phyloP scores from a whole-genome alignment of 352 stramenopile genomes.

The Elongisporangium prolatum region DNA sequence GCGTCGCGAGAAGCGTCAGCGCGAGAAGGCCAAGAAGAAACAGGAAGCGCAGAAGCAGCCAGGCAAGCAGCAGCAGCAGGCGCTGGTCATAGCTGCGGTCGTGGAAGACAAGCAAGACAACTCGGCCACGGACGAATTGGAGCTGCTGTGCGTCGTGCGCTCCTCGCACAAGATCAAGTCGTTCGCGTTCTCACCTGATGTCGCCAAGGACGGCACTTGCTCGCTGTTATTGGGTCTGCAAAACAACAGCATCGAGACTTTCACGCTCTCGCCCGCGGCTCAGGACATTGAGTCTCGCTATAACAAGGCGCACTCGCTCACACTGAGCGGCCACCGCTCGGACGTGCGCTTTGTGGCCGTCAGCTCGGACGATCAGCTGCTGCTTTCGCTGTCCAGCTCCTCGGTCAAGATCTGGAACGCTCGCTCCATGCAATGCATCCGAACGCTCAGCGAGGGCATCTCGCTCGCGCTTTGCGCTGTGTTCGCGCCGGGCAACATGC shows the following conservation, averaged over 20 bases:
- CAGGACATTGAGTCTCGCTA: conserved; percentile 64
- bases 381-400: conserved; percentile 84
- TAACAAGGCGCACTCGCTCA: conserved; percentile 59
- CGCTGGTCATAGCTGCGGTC: conserved; percentile 18
- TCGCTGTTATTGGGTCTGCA: conserved; percentile 85
- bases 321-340: conserved; percentile 86
- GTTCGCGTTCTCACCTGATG: conserved; percentile 81
- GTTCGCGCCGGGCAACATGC: conserved; percentile 96
- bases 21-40: conserved; percentile 87
- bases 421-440: conserved; percentile 87
- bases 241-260: conserved; percentile 91
- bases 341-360: conserved; percentile 89
- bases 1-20: conserved; percentile 79
- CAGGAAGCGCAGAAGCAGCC: conserved; percentile 24
- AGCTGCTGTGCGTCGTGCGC: conserved; percentile 83
- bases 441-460: conserved; percentile 79
- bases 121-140: conserved; percentile 77
- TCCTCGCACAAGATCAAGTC: conserved; percentile 85
- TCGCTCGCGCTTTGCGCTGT: conserved; percentile 88
- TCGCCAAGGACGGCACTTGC: conserved; percentile 76
- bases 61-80: conserved; percentile 18
- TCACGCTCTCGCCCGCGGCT: conserved; percentile 55
- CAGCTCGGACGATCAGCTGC: conserved; percentile 85
- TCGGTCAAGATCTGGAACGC: conserved; percentile 93
- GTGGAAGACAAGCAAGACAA: conserved; percentile 51